Evolutionary conservation across 2,329 filamentous ascomycete species (phyloP).

Genomic region (Botryotinia narcissicola): DNA sequence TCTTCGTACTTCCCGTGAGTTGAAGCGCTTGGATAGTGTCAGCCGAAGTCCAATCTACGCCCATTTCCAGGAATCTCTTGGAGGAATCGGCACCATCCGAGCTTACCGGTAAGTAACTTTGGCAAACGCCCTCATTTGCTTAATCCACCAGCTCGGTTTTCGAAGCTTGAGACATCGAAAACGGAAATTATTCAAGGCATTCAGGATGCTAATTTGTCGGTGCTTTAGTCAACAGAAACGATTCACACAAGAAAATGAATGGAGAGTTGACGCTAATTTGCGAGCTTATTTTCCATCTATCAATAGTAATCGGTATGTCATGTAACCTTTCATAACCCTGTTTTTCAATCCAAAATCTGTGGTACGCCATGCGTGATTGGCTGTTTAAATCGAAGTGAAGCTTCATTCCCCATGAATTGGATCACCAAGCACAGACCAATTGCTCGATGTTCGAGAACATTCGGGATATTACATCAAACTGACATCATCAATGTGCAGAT

Average conservation of each 20-base stretch:
- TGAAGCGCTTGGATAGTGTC: slow-evolving; percentile 93
- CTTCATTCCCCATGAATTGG: not conserved
- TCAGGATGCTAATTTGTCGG: slow-evolving; percentile 2
- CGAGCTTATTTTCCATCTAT: slow-evolving; percentile 95
- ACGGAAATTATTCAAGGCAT: slow-evolving; percentile 9
- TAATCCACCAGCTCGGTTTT: slow-evolving; percentile 1
- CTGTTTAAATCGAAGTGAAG: slow-evolving; percentile 2
- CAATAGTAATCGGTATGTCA: slow-evolving; percentile 56
- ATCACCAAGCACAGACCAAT: slow-evolving; percentile 9
- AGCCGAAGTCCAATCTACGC: slow-evolving; percentile 95
- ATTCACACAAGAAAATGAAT: slow-evolving; percentile 93
- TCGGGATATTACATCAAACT: not conserved
- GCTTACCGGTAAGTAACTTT: slow-evolving; percentile 64
- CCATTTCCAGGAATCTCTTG: slow-evolving; percentile 96
- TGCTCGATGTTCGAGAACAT: not conserved
- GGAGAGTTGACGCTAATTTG: slow-evolving; percentile 92
- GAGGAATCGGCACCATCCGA: slow-evolving; percentile 90
- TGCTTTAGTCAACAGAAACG: slow-evolving; percentile 64
- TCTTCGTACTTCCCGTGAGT: slow-evolving; percentile 88
- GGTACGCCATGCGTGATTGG: not conserved
- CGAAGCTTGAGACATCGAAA: not conserved
- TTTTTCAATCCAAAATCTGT: not conserved
- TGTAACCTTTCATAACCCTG: not conserved
- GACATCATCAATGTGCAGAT: slow-evolving; percentile 51
- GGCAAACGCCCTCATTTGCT: not conserved